Base-by-base conservation (phyloP, 2,329 filamentous ascomycete species). In the Trichoderma koningiopsis region DNA sequence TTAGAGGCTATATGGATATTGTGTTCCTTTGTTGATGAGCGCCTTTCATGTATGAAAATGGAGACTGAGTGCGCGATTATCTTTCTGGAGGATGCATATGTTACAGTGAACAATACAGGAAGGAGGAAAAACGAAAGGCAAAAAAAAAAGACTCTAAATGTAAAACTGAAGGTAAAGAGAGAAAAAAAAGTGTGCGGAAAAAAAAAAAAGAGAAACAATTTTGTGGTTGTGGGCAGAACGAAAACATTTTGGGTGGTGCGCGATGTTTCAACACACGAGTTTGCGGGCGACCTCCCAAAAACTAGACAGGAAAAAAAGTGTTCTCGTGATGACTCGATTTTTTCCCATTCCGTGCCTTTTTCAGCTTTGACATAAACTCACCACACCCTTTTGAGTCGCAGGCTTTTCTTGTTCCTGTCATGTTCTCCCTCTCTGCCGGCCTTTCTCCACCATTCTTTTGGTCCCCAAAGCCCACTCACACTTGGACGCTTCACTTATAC, bases 321-420 rank as follows among this genome's bases (percentile, higher is more conserved):
- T 67, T 52, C 63, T 52, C 63, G 55, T 67, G 63, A 67, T 67
- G 63, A 22, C 35, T 11, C 40, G 40, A 63, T 13, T 55, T 63
- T 63, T 37, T 66, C 49, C 22, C 29, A 22, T 10, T 37, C 61
- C 33, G 22, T 47, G 61, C 29, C 49, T 56, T 49, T 49, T 49
- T 43, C 61, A 64, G 33, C 24, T 64, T 59, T 59, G 40, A 43
- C 40, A n/a, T 19, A n/a, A 43, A 64, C 35, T 33, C 40, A 64
- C 52, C 61, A 52, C 61, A 64, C 49, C 61, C 29, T 43, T 55
- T 6, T 16, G 2, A 1, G 37, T 43, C 11, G 19, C 27, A 19
- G 29, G 22, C 40, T 35, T 31, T 56, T 56, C 29, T 56, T 56
- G 55, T 58, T 58, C 55, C 55, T 58, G 55, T 58, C 55, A n/a